Evolutionary conservation across 345 rosid genomes (phyloP).

Genomic region (Sisymbrium irio): DNA sequence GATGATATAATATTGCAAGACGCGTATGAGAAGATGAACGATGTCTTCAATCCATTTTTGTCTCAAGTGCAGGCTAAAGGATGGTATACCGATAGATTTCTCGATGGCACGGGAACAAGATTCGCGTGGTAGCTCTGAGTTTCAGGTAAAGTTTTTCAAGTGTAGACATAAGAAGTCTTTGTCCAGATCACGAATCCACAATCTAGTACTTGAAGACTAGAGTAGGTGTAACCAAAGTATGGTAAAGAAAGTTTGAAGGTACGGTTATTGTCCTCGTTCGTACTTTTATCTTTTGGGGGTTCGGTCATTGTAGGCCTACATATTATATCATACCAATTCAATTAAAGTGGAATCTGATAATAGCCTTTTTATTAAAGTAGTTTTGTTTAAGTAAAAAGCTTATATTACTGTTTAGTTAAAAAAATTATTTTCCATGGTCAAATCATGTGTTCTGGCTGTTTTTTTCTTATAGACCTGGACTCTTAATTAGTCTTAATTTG

Average conservation of each 20-base stretch:
- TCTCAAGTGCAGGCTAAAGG: slow-evolving; percentile 73
- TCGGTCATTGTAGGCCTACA: slow-evolving; percentile 5
- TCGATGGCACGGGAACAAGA: slow-evolving; percentile 81
- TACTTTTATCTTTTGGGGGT: slow-evolving; percentile 3
- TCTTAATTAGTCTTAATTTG: slow-evolving; percentile 20
- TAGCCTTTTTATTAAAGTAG: slow-evolving; percentile 11
- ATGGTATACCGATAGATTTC: slow-evolving; percentile 90
- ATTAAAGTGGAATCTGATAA: slow-evolving; percentile 26
- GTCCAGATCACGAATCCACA: slow-evolving; percentile 21
- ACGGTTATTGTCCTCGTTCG: slow-evolving; percentile 33
- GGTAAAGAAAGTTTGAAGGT: slow-evolving; percentile 14
- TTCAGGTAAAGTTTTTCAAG: slow-evolving; percentile 11
- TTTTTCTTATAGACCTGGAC: slow-evolving; percentile 1
- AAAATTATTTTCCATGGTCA: slow-evolving; percentile 17
- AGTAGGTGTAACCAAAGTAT: slow-evolving; percentile 27
- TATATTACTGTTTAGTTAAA: not conserved
- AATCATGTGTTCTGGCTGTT: slow-evolving; percentile 27
- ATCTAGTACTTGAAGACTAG: slow-evolving; percentile 1
- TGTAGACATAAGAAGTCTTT: slow-evolving; percentile 14
- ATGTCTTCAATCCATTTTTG: slow-evolving; percentile 48
- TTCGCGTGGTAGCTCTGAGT: slow-evolving; percentile 48
- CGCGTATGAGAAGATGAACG: slow-evolving; percentile 66
- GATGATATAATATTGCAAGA: slow-evolving; percentile 44
- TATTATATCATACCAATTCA: not conserved
- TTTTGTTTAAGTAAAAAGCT: not conserved